These are phyloP conservation scores for Aspergillus oerlinghausenensis DNA, from an alignment of 2,329 filamentous ascomycete genomes.

Conservation along the genomic window DNA sequence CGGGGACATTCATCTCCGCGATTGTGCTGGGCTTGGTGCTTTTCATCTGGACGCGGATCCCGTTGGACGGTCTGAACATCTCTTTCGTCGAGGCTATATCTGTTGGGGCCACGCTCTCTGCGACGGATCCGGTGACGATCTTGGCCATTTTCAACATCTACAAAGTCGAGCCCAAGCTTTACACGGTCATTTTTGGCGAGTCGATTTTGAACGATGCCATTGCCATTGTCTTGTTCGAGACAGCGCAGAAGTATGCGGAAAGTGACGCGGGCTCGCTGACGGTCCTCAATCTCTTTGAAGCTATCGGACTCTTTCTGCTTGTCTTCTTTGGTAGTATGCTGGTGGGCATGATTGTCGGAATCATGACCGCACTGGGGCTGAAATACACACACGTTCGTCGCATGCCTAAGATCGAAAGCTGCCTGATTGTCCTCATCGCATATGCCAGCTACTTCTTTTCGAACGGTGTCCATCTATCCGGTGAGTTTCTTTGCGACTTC, in stretches of 20 bases:
- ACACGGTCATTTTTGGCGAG: slow-evolving; percentile 98
- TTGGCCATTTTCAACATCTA: slow-evolving; percentile 98
- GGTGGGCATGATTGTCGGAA: slow-evolving; percentile 82
- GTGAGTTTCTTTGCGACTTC: slow-evolving; percentile 49
- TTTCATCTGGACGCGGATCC: slow-evolving; percentile 82
- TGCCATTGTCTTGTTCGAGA: slow-evolving; percentile 97
- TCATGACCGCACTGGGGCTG: slow-evolving; percentile 78
- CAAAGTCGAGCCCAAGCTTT: slow-evolving; percentile 97
- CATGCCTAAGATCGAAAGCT: slow-evolving; percentile 95
- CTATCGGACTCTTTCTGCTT: slow-evolving; percentile 87
- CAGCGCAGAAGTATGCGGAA: slow-evolving; percentile 85
- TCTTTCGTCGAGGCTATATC: slow-evolving; percentile 94
- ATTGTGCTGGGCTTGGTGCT: slow-evolving; percentile 87
- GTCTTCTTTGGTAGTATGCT: slow-evolving; percentile 93
- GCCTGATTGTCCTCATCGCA: slow-evolving; percentile 84
- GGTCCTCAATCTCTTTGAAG: slow-evolving; percentile 79
- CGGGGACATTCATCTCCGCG: slow-evolving; percentile 93
- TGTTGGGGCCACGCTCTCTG: slow-evolving; percentile 90
- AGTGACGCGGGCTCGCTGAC: slow-evolving; percentile 65
- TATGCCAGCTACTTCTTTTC: slow-evolving; percentile 98
- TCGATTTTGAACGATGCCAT: slow-evolving; percentile 98
- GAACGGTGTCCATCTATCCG: slow-evolving; percentile 91
- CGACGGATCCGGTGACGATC: slow-evolving; percentile 96
- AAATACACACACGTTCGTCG: slow-evolving; percentile 93
- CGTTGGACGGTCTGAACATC: slow-evolving; percentile 78